Base-by-base conservation (phyloP, 106 monocot species). In the Apostasia ramifera region DNA sequence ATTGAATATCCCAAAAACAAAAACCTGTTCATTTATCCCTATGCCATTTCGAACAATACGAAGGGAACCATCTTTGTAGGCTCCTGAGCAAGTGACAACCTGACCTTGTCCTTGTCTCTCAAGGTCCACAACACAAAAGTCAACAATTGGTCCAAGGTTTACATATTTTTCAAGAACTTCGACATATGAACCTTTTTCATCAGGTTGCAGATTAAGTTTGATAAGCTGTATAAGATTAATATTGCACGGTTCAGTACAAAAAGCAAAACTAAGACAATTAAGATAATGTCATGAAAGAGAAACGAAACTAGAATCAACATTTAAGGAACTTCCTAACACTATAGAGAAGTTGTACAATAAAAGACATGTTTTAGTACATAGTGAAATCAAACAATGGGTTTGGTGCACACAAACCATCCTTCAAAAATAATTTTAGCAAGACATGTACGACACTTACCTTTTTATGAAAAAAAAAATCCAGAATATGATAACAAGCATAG, bases 61-160 rank as follows among this genome's bases (percentile, higher is more conserved):
- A 71, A 98, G 89, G 26, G 92, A 92, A 63, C 97, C 97, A 80
- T 98, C 97, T 75, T 90, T 98, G 61, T 87, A 98, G 63, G 97
- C 97, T 49, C 97, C 97, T 61, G 97, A 98, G 66, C 97, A 98
- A 40, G 92, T 98, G 8, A 98, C 97, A 50, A 98, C 97, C 70
- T 98, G 97, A 68, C 97, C 97, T 53, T 98, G 97, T 42, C 97
- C 97, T 81, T 98, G 97, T 64, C 92, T 86, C 67, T 98, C 97
- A 74, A 98, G 92, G 55, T 98, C 97, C 64, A 98, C 97, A 57
- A 98, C 92, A 78, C 97, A 98, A 60, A 98, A 98, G 67, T 98
- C 97, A 26, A 89, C 89, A 71, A 98, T 98, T 26, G 97, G 97
- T 12, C 97, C 97, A 70, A 98, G 87, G 81, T 98, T 98, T 52